Evolutionary conservation across 2,329 filamentous ascomycete genomes (phyloP).

Genomic region (Alternaria conjuncta): DNA sequence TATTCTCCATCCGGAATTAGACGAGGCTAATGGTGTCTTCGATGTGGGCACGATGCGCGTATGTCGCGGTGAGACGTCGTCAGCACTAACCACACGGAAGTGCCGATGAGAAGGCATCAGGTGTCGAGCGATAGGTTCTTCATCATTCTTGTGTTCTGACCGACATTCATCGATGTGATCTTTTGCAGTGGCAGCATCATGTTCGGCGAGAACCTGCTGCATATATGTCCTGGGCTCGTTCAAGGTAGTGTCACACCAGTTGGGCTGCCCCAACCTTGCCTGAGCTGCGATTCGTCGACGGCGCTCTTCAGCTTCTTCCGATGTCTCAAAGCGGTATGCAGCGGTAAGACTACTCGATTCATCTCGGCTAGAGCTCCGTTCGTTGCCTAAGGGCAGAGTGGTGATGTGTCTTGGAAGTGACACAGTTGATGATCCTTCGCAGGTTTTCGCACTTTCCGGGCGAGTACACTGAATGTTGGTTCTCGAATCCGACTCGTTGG

Average conservation of each 20-base stretch:
- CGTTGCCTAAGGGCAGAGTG: background rate
- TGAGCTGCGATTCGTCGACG: background rate
- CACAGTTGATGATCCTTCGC: background rate
- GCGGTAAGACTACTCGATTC: background rate
- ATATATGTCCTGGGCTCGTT: background rate
- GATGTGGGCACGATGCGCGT: background rate
- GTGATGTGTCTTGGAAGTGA: background rate
- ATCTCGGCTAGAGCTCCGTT: too few species aligned
- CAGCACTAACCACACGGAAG: background rate
- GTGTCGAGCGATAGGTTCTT: background rate
- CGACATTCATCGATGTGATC: too few species aligned
- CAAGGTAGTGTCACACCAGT: background rate
- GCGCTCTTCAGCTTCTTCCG: background rate
- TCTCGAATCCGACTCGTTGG: background rate
- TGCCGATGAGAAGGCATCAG: background rate
- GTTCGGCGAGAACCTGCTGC: background rate
- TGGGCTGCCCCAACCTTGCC: background rate
- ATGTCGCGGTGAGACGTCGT: background rate
- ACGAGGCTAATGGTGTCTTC: background rate
- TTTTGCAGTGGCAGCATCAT: background rate
- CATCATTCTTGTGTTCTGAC: background rate
- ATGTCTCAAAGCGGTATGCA: background rate
- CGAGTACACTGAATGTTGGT: background rate
- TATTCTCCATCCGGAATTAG: background rate
- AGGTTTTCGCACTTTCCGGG: background rate